These are phyloP conservation scores for Aspergillus haitiensis DNA, from an alignment of 495 filamentous ascomycete genomes.

Conservation along the genomic window DNA sequence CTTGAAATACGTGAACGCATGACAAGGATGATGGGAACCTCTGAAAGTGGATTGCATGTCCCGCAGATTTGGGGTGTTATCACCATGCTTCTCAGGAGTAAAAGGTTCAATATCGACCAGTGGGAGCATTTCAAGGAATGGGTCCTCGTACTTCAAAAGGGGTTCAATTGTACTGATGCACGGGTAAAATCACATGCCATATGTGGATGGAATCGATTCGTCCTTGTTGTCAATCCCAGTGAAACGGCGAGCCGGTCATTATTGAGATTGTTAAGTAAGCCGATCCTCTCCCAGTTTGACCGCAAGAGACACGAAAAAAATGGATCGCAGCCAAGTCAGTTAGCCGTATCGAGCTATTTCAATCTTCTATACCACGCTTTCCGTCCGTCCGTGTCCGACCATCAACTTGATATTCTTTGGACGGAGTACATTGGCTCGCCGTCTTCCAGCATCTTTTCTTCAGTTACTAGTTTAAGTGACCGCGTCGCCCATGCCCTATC, in stretches of 20 bases:
- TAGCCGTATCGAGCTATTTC: conserved; percentile 68
- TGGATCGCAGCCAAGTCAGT: conserved; percentile 55
- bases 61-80: conserved; percentile 87
- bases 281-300: conserved; percentile 68
- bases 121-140: conserved; percentile 75
- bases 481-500: conserved; percentile 64
- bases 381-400: conserved; percentile 59
- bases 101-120: conserved; percentile 58
- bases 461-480: conserved; percentile 37
- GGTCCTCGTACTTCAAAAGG: conserved; percentile 73
- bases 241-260: conserved; percentile 58
- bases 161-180: conserved; percentile 78
- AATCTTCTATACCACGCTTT: conserved; percentile 86
- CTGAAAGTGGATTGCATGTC: conserved; percentile 64
- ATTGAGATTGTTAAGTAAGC: conserved; percentile 65
- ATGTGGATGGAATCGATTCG: conserved; percentile 77
- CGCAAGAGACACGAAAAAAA: conserved; percentile 59
- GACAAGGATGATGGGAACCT: conserved; percentile 63
- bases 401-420: conserved; percentile 76
- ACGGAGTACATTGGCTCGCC: conserved; percentile 64
- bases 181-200: conserved; percentile 74
- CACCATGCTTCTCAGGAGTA: conserved; percentile 69
- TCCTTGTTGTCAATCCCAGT: conserved; percentile 66
- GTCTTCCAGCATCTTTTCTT: conserved; percentile 36
- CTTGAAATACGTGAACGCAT: conserved; percentile 67